Base-by-base conservation (phyloP, 1,284 basidiomycete species). In the Peniophora sp. region DNA sequence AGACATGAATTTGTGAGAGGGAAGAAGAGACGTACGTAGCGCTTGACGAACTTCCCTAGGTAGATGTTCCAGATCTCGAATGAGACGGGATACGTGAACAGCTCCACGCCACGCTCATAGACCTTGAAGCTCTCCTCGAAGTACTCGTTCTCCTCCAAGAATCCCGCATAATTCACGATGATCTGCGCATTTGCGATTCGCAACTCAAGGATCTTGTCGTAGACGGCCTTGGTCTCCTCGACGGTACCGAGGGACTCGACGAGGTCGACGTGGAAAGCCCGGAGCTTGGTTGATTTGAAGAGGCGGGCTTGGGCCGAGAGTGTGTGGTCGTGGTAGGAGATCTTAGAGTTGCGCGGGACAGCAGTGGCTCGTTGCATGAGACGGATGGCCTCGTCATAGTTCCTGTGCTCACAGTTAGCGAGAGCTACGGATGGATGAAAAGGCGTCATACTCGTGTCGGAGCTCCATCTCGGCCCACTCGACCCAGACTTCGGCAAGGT, bases 51-150 rank as follows among this genome's bases (percentile, higher is more conserved):
- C 69, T 98, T 98, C 52, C 91, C 88, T 37, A 99, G 73, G 68
- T 98, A 99, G 52, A 97, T 96, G 65, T 99, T 99, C 96, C 97
- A 99, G 57, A 99, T 84, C 70, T 99, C 97, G 65, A 98, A 99
- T 2, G 93, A 96, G 46, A 99, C 85, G 0, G 97, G 97, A 75
- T 94, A 99, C 6, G 94, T 95, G 75, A 99, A 99, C 17, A 98
- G 73, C 59, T 99, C 97, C 9, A 97, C 92, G 42, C 97, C 97
- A 44, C 96, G 85, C 66, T 99, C 97, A 66, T 98, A 99, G 56
- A 83, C 90, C 79, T 96, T 98, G 83, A 99, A 99, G 63, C 90
- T 91, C 63, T 99, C 97, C 61, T 99, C 97, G 68, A 89, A 99
- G 71, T 99, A 99, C 59, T 92, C 83, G 70, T 97, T 94, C 64